Conservation (phyloP, 2,329 filamentous ascomycete species). For the Calonectria multiphialidica region DNA sequence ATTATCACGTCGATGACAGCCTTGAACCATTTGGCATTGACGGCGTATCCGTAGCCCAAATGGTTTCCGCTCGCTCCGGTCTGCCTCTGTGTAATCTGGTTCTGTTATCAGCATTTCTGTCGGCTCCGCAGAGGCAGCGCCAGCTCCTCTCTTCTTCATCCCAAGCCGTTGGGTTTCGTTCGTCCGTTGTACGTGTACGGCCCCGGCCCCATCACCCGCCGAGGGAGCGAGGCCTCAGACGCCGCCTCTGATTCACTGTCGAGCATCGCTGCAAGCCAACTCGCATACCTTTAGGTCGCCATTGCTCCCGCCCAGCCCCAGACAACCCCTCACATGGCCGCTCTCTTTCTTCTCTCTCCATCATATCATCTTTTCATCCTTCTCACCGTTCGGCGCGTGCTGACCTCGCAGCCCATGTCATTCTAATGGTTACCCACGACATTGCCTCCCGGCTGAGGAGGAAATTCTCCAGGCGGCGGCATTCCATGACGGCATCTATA, state of each 20-base stretch:
- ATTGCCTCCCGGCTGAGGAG: conserved; percentile 61
- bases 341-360: background rate
- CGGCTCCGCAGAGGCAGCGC: background rate
- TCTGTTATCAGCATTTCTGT: background rate
- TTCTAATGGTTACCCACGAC: conserved; percentile 56
- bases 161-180: background rate
- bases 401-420: conserved; percentile 33
- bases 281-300: background rate
- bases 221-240: conserved; percentile 2
- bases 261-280: conserved; percentile 3
- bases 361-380: background rate
- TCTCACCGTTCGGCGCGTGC: conserved; percentile 22
- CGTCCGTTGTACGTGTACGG: background rate
- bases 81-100: background rate
- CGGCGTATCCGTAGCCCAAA: background rate
- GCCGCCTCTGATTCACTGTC: conserved; percentile 6
- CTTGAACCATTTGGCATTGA: conserved; percentile 12
- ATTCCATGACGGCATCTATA: conserved; percentile 54
- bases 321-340: background rate
- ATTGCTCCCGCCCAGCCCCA: background rate
- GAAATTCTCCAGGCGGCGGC: conserved; percentile 57
- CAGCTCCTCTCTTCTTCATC: background rate
- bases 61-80: background rate
- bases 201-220: background rate
- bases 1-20: conserved; percentile 9